A percentile compares a stretch with the other conserved stretches of the same genome.
phyloP scores from a whole-genome alignment of 768 basidiomycete genomes.

The Suillus subaureus region DNA sequence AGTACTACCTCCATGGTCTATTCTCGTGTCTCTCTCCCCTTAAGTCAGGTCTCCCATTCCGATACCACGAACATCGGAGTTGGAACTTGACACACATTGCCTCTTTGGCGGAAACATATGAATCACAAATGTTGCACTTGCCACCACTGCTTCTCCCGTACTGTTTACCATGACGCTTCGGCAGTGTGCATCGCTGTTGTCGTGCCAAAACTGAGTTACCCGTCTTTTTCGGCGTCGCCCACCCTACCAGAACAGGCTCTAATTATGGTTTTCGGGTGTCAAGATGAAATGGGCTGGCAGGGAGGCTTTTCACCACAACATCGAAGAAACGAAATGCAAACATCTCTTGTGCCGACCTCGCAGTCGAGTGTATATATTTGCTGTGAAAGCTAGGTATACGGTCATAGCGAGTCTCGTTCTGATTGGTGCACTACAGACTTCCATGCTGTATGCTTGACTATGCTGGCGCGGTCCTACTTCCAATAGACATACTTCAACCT shows the following conservation, averaged over 20 bases:
- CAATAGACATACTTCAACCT: neutral
- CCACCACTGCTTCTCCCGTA: constrained; percentile 42
- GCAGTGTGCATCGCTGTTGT: constrained; percentile 72
- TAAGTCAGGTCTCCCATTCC: constrained; percentile 51
- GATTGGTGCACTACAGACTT: neutral
- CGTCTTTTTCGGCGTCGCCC: constrained; percentile 19
- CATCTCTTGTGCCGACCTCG: too few species aligned
- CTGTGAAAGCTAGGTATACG: too few species aligned
- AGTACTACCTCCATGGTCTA: too few species aligned
- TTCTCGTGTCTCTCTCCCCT: constrained; percentile 28
- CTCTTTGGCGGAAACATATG: constrained; percentile 50
- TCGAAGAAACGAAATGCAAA: too few species aligned
- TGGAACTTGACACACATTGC: constrained; percentile 51
- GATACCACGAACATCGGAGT: constrained; percentile 59
- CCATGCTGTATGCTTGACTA: neutral
- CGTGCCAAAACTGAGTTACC: constrained; percentile 60
- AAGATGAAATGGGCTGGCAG: constrained; percentile 66
- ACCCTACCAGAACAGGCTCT: neutral
- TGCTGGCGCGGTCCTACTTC: neutral
- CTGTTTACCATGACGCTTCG: constrained; percentile 69
- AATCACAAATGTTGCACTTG: constrained; percentile 63
- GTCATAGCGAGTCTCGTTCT: neutral
- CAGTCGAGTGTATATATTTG: too few species aligned
- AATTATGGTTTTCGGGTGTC: neutral
- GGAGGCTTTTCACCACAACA: constrained; percentile 34